Base-by-base conservation (phyloP, 805 yeast species). In the Spathaspora sp. region DNA sequence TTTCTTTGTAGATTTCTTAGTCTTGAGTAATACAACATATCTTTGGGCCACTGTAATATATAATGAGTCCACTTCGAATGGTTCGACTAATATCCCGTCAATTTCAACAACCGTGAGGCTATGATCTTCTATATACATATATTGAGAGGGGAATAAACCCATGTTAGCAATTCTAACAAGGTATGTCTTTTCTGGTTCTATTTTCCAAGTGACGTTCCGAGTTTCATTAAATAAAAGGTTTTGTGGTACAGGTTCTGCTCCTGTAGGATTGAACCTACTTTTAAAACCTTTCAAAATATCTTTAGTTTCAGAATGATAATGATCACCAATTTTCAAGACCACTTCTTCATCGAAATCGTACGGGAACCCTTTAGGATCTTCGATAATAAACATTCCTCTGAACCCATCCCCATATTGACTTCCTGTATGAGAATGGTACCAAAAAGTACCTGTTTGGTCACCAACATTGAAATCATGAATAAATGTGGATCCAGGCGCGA, bases 211-310 rank as follows among this genome's bases (percentile, higher is more conserved):
- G 63, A 80, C 74, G 69, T 87, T 86, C 62, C 77, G 80, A 11
- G 96, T 85, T 65, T 91, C 90, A 73, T 93, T 93, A 68, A 91
- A 76, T 60, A 94, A 78, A 59, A 87, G 69, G 65, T 79, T 76
- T 58, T 88, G 87, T 8, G 99, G 99, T 59, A 94, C 85, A 48
- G 99, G 99, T 73, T 94, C 99, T 44, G 98, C 97, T 64, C 99
- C 99, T 9, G 97, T 89, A 53, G 99, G 99, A 70, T 94, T 94
- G 75, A 77, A 84, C 55, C 85, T 66, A 57, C 73, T 81, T 75
- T 91, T 65, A 73, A 94, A 92, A 38, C 60, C 52, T 16, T 77
- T 72, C 56, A 76, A 71, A 58, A 87, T 73, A 39, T 69, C 81
- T 23, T 74, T 73, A 31, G 85, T 76, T 48, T 69, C 67, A 45